A percentile compares a stretch with the other conserved stretches of the same genome.
These are phyloP conservation scores for Asclepias syriaca DNA, from an alignment of 257 asterid genomes.

Conservation along the genomic window DNA sequence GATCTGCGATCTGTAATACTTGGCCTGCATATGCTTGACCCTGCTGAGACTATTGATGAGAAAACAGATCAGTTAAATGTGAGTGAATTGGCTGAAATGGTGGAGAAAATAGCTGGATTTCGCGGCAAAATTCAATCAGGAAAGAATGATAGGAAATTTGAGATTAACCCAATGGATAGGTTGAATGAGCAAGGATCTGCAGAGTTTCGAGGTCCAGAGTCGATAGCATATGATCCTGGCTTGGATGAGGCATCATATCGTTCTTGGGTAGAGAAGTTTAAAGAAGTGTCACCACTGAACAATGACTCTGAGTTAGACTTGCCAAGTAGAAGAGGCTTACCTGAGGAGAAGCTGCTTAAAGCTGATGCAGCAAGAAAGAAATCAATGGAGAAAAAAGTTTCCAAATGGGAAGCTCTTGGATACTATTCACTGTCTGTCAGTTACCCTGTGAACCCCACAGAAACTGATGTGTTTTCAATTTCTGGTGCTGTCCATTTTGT, in stretches of 20 bases:
- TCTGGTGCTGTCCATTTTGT: conserved; percentile 71
- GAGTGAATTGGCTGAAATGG: conserved; percentile 44
- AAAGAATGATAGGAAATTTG: conserved; percentile 49
- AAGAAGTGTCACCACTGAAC: conserved; percentile 44
- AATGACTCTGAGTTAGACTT: conserved; percentile 29
- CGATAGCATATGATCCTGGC: conserved; percentile 45
- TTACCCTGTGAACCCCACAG: conserved; percentile 40
- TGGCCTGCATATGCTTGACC: conserved; percentile 78
- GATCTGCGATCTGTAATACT: conserved; percentile 71
- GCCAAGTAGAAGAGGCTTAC: conserved; percentile 39
- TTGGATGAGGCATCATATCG: conserved; percentile 77
- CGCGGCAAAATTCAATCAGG: conserved; percentile 41
- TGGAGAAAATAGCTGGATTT: conserved; percentile 52
- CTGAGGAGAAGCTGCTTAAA: conserved; percentile 52
- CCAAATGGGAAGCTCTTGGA: conserved; percentile 87
- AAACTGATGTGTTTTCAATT: conserved; percentile 48
- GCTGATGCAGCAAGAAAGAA: conserved; percentile 69
- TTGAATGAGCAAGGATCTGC: conserved; percentile 32
- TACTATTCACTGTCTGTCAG: conserved; percentile 63
- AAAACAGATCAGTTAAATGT: conserved; percentile 43
- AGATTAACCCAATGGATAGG: conserved; percentile 48
- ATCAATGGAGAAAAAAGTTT: conserved; percentile 62
- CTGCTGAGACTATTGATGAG: conserved; percentile 39
- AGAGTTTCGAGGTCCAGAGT: conserved; percentile 35
- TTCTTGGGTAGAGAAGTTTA: conserved; percentile 86